Percentiles rank a stretch among this genome's conserved stretches.
These are phyloP conservation scores for Porcisia deanei DNA, from an alignment of 208 protist genomes.

Conservation along the genomic window DNA sequence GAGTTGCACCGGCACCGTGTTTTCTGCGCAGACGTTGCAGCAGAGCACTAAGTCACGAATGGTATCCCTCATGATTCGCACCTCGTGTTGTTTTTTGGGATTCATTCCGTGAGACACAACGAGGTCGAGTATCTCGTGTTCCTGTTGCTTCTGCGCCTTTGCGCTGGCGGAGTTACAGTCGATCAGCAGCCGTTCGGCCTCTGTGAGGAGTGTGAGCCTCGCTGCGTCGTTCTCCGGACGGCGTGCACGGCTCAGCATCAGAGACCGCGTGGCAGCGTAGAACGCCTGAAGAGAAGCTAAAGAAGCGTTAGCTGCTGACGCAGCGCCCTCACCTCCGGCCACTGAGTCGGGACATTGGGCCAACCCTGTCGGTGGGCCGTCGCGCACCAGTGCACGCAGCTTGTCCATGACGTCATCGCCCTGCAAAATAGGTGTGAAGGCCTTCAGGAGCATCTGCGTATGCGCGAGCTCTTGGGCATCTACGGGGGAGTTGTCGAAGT, in stretches of 20 bases:
- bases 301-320: background rate
- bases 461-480: slow-evolving; percentile 47
- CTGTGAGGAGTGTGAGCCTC: slow-evolving; percentile 35
- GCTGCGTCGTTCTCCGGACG: slow-evolving; percentile 52
- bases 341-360: background rate
- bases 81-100: slow-evolving; percentile 90
- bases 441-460: slow-evolving; percentile 46
- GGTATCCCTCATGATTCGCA: slow-evolving; percentile 72
- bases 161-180: background rate
- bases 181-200: background rate
- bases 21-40: slow-evolving; percentile 30
- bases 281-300: slow-evolving; percentile 27
- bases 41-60: slow-evolving; percentile 59
- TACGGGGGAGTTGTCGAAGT: slow-evolving; percentile 51
- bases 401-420: slow-evolving; percentile 31
- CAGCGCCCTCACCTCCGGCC: background rate
- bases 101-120: slow-evolving; percentile 79
- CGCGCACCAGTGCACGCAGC: slow-evolving; percentile 42
- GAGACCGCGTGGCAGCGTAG: slow-evolving; percentile 23
- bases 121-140: slow-evolving; percentile 45
- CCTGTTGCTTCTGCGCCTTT: slow-evolving; percentile 6
- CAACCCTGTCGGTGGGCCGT: slow-evolving; percentile 44
- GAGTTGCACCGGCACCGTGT: background rate
- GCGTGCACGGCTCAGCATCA: slow-evolving; percentile 42
- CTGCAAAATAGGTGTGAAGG: slow-evolving; percentile 38